Percentiles rank a stretch among this genome's conserved stretches.
Conservation (phyloP, 129 eudicot genomes). For the Silybum marianum region DNA sequence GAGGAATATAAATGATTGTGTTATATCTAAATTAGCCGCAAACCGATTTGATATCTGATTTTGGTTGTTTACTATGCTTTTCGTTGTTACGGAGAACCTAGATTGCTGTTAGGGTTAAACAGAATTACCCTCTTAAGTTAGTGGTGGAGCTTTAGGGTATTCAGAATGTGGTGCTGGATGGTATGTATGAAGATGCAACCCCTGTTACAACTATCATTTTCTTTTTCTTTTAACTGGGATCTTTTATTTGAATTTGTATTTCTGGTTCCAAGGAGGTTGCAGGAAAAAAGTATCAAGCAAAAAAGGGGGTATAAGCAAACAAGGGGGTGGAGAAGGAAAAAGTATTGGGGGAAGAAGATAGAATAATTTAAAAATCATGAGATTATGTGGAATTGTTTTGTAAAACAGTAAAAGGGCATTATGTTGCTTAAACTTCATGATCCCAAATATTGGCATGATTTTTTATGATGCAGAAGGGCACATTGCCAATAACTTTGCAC, state of each 20-base stretch:
- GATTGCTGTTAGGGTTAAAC: conserved; percentile 2
- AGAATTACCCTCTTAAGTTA: not conserved
- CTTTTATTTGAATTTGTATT: not conserved
- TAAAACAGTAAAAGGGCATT: conserved; percentile 7
- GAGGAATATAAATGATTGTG: not conserved
- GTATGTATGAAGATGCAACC: not conserved
- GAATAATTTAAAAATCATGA: not conserved
- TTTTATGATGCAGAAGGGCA: not conserved
- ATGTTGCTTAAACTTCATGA: conserved; percentile 4
- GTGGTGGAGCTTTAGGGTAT: not conserved
- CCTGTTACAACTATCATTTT: not conserved
- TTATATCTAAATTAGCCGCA: conserved; percentile 10
- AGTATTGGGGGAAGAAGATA: not conserved
- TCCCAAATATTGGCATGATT: not conserved
- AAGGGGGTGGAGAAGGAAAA: not conserved
- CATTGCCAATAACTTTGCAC: not conserved
- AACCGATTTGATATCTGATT: conserved; percentile 5
- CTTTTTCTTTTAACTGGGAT: not conserved
- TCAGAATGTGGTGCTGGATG: not conserved
- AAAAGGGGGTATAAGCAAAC: not conserved
- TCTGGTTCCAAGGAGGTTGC: not conserved
- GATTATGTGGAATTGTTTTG: not conserved
- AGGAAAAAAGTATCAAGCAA: not conserved
- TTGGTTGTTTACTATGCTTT: not conserved
- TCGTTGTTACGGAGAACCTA: not conserved